Percentiles rank a stretch among this genome's conserved stretches.
Evolutionary conservation across 371 early-diverging fungal genomes (phyloP).

Genomic region (Mortierella sp.): DNA sequence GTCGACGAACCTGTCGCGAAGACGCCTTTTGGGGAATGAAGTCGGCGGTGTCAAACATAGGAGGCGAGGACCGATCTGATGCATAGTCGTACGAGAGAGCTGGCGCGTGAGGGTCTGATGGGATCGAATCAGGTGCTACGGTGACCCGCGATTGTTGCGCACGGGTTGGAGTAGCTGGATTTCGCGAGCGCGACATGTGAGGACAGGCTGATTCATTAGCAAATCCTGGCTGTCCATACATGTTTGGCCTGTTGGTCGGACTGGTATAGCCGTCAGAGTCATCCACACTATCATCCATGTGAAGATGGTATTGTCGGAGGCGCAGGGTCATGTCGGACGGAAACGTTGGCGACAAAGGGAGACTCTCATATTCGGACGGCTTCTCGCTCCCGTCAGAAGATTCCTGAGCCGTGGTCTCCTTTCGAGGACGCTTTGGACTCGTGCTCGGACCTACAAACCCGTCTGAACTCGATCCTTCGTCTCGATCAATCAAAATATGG

Average conservation of each 20-base stretch:
- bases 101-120: neutral
- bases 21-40: neutral
- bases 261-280: conserved; percentile 1
- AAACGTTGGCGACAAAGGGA: conserved; percentile 36
- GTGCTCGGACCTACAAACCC: neutral
- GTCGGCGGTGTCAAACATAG: conserved; percentile 38
- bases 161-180: neutral
- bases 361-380: conserved; percentile 4
- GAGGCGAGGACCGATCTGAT: conserved; percentile 46
- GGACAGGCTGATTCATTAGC: neutral
- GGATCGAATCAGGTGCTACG: neutral
- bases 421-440: neutral
- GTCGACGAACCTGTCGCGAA: neutral
- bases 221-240: neutral
- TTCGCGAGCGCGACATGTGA: neutral
- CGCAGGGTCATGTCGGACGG: conserved; percentile 49
- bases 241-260: neutral
- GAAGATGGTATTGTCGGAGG: conserved; percentile 21
- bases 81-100: neutral
- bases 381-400: conserved; percentile 23
- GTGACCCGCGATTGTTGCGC: neutral
- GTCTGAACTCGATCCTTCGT: conserved; percentile 11
- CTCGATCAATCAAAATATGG: conserved; percentile 16
- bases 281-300: conserved; percentile 26
- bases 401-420: neutral